phyloP scores from a whole-genome alignment of 768 basidiomycete genomes.

The Chalciporus chontae region DNA sequence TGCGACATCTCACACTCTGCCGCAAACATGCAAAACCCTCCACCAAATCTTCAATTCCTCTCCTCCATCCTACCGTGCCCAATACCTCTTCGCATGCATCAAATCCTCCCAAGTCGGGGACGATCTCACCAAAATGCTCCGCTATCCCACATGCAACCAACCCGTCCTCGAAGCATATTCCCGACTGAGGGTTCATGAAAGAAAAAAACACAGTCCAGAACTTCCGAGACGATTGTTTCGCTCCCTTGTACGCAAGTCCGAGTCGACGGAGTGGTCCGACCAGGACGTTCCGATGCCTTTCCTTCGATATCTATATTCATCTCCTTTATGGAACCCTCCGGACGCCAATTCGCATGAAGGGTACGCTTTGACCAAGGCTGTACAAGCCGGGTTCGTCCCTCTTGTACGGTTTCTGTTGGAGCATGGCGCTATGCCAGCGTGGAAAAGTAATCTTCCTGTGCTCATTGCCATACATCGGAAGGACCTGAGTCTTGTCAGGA shows the following conservation, averaged over 20 bases:
- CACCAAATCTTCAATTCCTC: constrained; percentile 51
- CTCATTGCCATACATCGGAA: constrained; percentile 70
- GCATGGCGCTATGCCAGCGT: constrained; percentile 65
- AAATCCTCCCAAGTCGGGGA: constrained; percentile 16
- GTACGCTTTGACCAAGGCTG: constrained; percentile 79
- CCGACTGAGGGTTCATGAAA: constrained; percentile 5
- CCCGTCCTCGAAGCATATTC: constrained; percentile 47
- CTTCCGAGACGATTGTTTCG: constrained; percentile 70
- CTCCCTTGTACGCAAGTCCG: constrained; percentile 36
- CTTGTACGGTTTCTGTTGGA: constrained; percentile 70
- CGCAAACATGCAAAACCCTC: constrained; percentile 53
- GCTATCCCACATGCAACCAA: constrained; percentile 37
- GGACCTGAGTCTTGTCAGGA: constrained; percentile 62
- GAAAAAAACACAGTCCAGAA: constrained; percentile 32
- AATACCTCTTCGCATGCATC: constrained; percentile 52
- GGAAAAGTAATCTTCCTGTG: constrained; percentile 63
- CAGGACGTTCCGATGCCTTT: constrained; percentile 60
- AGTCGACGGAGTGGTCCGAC: constrained; percentile 39
- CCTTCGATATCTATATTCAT: constrained; percentile 52
- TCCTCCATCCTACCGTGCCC: constrained; percentile 56
- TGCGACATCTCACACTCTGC: constrained; percentile 63
- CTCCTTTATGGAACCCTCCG: constrained; percentile 38
- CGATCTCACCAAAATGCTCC: constrained; percentile 45
- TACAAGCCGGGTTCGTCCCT: constrained; percentile 57
- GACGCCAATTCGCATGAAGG: constrained; percentile 69